Evolutionary conservation across 164 flowering plant genomes (phyloP).

Genomic region (Vitis rupestris): DNA sequence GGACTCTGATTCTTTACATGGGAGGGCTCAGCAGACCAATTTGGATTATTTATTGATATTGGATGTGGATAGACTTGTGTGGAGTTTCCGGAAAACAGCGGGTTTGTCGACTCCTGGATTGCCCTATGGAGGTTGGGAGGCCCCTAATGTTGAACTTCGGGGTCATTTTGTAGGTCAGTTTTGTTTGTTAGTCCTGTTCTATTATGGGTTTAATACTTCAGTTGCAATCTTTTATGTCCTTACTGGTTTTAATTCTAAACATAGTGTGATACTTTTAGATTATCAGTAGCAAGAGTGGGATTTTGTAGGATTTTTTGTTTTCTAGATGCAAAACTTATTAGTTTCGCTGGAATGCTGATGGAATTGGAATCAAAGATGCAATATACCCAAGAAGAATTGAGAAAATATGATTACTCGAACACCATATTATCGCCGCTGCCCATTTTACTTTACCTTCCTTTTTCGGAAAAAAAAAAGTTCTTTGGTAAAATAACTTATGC

Average conservation of each 20-base stretch:
- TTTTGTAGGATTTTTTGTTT: not conserved
- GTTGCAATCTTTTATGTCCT: not conserved
- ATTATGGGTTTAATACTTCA: not conserved
- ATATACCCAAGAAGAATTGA: not conserved
- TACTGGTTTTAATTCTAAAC: not conserved
- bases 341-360: not conserved
- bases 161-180: conserved; percentile 94
- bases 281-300: not conserved
- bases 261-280: not conserved
- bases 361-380: not conserved
- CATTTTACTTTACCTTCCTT: no score
- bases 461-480: no score
- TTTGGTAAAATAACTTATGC: no score
- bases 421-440: no score
- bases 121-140: conserved; percentile 91
- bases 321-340: not conserved
- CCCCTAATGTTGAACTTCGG: conserved; percentile 61
- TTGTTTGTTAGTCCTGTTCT: not conserved
- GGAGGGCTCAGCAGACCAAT: conserved; percentile 83
- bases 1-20: conserved; percentile 49
- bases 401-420: not conserved
- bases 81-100: conserved; percentile 87
- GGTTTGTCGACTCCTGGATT: conserved; percentile 61
- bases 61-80: conserved; percentile 78
- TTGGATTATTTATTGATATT: conserved; percentile 81